A percentile compares a stretch with the other conserved stretches of the same genome.
phyloP scores from a whole-genome alignment of 371 early-diverging fungal species.

The Apophysomyces sp. region DNA sequence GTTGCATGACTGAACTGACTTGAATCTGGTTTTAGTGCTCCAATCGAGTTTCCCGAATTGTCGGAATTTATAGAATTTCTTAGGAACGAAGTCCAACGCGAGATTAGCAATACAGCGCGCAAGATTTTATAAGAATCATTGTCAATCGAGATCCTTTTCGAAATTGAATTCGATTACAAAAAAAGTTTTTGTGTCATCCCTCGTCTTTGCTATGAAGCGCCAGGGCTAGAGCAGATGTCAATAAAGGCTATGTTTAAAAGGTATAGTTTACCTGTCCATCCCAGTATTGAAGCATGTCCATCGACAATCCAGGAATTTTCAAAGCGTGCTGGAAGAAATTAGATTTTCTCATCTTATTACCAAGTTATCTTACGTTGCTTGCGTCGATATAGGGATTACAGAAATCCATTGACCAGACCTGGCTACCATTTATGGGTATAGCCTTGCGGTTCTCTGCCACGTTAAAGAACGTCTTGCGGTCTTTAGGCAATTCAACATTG shows the following conservation, averaged over 20 bases:
- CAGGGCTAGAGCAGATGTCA: constrained; percentile 41
- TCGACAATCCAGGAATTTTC: constrained; percentile 61
- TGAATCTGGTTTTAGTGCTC: constrained; percentile 2
- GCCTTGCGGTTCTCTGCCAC: constrained; percentile 26
- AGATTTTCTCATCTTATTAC: not conserved
- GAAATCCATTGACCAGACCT: constrained; percentile 67
- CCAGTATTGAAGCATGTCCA: constrained; percentile 62
- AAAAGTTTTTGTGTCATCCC: constrained; percentile 47
- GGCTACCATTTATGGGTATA: constrained; percentile 40
- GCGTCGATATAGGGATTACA: constrained; percentile 69
- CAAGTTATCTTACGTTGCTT: constrained; percentile 36
- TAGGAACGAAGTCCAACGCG: constrained; percentile 25
- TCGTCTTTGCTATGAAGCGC: constrained; percentile 52
- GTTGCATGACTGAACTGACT: not conserved
- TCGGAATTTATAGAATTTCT: constrained; percentile 32
- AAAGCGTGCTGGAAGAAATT: constrained; percentile 27
- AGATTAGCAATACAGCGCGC: constrained; percentile 24
- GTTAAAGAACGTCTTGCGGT: constrained; percentile 36
- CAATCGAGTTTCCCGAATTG: constrained; percentile 28
- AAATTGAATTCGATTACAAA: constrained; percentile 63
- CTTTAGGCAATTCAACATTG: constrained; percentile 27
- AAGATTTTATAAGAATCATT: constrained; percentile 4
- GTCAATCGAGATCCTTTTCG: not conserved
- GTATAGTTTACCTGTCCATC: constrained; percentile 57
- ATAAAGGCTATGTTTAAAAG: not conserved